phyloP scores from a whole-genome alignment of 2,329 filamentous ascomycete genomes.

The Aspergillus puulaauensis region DNA sequence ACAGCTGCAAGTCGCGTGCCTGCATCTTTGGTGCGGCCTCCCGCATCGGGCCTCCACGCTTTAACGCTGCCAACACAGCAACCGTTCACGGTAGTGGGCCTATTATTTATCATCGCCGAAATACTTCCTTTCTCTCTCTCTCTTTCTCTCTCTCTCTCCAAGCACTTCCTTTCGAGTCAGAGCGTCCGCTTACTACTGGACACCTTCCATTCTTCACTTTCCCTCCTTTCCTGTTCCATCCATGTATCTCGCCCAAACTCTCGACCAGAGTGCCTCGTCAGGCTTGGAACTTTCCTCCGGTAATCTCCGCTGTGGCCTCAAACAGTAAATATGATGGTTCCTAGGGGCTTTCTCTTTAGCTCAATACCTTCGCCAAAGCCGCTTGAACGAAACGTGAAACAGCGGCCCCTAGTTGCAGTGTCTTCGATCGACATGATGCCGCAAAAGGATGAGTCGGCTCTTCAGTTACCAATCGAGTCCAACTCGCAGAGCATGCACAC shows the following conservation, averaged over 20 bases:
- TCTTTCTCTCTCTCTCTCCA: conserved; percentile 6
- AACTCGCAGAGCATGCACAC: conserved; percentile 22
- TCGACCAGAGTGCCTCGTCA: conserved; percentile 42
- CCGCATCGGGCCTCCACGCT: conserved; percentile 18
- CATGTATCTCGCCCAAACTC: conserved; percentile 42
- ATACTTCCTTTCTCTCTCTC: conserved; percentile 4
- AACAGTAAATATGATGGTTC: conserved; percentile 42
- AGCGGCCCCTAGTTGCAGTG: conserved; percentile 4
- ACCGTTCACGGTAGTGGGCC: conserved; percentile 2
- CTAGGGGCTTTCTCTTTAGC: conserved; percentile 39
- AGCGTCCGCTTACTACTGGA: neutral
- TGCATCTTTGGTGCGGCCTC: conserved; percentile 20
- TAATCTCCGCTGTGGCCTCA: conserved; percentile 15
- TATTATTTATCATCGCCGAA: conserved; percentile 12
- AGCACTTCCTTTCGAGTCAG: neutral
- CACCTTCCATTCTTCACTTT: neutral
- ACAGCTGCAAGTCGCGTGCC: conserved; percentile 22
- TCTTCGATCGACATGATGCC: conserved; percentile 9
- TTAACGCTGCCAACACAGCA: conserved; percentile 22
- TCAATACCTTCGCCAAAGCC: conserved; percentile 29
- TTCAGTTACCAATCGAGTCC: conserved; percentile 17
- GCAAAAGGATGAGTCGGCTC: conserved; percentile 15
- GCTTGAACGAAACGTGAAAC: conserved; percentile 17
- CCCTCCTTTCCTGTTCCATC: conserved; percentile 16
- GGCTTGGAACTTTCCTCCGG: conserved; percentile 25